Base-by-base conservation (phyloP, 352 stramenopile genomes). In the Phytophthora pini region DNA sequence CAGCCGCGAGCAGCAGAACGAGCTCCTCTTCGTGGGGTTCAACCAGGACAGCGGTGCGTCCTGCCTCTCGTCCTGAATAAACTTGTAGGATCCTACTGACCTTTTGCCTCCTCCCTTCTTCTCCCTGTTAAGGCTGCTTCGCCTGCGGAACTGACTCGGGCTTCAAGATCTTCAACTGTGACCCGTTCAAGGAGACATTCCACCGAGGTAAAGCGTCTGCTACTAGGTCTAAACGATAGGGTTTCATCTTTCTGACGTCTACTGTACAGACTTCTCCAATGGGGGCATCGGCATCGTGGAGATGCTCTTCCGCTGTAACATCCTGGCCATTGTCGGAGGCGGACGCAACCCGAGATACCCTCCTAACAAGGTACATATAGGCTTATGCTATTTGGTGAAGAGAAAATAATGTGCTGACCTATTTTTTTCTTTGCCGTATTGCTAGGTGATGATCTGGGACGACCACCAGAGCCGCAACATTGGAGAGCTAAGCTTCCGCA, bases 251-350 rank as follows among this genome's bases (percentile, higher is more conserved):
- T 29, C 13, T 58, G 15, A 48, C 34, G 4, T 22, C n/a, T 43
- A 26, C 9, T 62, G 7, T 41, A 24, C 43, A 96, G 90, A 97
- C 65, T 98, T 98, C 61, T 87, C 88, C 43, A 96, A 93, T 86
- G 94, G 93, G 45, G 97, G 97, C 29, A 99, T 99, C 57, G 97
- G 97, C 12, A 97, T 97, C 58, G 97, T 99, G 5, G 97, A 99
- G 84, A 99, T 99, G 97, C 90, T 99, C 2, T 99, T 99, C 76
- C 92, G 98, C 20, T 99, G 96, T 78, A 99, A 99, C 74, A 95
- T 99, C 26, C 87, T 99, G 46, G 80, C 95, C 32, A 92, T 98
- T 34, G 95, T 98, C 15, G 95, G 95, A 8, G 95, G 92, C 20
- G 95, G 94, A 15, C 81, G 87, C 48, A 95, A 95, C 61, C 95